Conservation (phyloP, 208 protist species). For the Zelonia costaricensis region DNA sequence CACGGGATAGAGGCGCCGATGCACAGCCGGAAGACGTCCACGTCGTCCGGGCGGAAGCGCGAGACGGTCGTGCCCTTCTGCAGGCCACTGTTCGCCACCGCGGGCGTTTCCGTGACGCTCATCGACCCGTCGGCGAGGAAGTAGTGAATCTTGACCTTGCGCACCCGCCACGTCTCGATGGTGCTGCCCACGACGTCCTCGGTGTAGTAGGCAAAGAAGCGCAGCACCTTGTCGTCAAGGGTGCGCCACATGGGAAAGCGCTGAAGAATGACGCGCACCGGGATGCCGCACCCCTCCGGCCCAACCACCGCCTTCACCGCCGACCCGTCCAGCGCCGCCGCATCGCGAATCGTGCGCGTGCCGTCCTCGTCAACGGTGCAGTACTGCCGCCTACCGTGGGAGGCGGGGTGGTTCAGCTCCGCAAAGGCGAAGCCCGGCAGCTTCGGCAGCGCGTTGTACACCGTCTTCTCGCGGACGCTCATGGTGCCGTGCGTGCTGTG, state of each 20-base stretch:
- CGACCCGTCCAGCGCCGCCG: background rate
- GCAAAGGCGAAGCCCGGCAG: conserved; percentile 80
- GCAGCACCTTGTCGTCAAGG: conserved; percentile 94
- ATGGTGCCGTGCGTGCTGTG: no score
- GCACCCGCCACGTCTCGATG: conserved; percentile 87
- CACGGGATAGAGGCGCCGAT: conserved; percentile 83
- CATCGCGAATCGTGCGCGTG: conserved; percentile 41
- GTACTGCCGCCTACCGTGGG: conserved; percentile 42
- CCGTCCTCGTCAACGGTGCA: conserved; percentile 60
- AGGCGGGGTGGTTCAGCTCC: conserved; percentile 63
- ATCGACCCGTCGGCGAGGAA: conserved; percentile 95
- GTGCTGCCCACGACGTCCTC: conserved; percentile 93
- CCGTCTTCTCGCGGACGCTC: conserved; percentile 45
- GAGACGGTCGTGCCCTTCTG: conserved; percentile 89
- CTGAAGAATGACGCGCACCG: conserved; percentile 62
- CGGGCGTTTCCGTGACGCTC: conserved; percentile 90
- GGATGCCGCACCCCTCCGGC: conserved; percentile 59
- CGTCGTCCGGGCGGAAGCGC: conserved; percentile 73
- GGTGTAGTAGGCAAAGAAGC: conserved; percentile 96
- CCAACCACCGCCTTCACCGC: background rate
- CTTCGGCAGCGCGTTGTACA: conserved; percentile 89
- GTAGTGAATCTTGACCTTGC: conserved; percentile 93
- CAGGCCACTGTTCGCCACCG: conserved; percentile 93
- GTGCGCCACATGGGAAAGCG: conserved; percentile 88
- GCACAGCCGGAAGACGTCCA: conserved; percentile 77